A percentile compares a stretch with the other conserved stretches of the same genome.
Conservation (phyloP, 371 early-diverging fungal species). For the Haplosporangium sp. region DNA sequence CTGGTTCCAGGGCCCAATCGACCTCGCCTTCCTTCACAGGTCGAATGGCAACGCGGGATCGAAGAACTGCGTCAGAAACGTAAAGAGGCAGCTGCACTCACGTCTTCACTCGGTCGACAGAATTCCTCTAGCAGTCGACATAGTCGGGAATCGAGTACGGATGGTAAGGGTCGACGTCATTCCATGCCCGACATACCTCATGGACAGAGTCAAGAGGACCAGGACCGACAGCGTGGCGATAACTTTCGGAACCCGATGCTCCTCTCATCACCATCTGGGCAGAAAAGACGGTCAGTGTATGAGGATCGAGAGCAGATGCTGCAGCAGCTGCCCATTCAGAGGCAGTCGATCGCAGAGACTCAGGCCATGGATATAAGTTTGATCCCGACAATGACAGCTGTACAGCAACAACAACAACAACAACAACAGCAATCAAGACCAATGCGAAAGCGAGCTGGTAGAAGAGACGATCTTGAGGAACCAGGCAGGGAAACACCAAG, state of each 20-base stretch:
- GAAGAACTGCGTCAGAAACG: constrained; percentile 30
- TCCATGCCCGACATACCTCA: constrained; percentile 50
- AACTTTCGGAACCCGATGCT: constrained; percentile 41
- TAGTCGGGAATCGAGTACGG: constrained; percentile 27
- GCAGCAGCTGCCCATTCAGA: constrained; percentile 21
- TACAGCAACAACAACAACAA: not conserved
- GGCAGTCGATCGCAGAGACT: constrained; percentile 27
- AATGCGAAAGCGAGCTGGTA: not conserved
- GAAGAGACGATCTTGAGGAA: not conserved
- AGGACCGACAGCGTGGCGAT: constrained; percentile 35
- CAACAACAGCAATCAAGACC: not conserved
- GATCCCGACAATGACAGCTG: not conserved
- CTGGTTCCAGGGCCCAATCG: constrained; percentile 31
- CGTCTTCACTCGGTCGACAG: constrained; percentile 41
- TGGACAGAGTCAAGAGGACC: constrained; percentile 44
- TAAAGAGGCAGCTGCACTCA: constrained; percentile 8
- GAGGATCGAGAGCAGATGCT: constrained; percentile 32
- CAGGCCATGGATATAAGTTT: constrained; percentile 7
- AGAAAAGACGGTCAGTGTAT: constrained; percentile 18
- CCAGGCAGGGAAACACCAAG: not conserved
- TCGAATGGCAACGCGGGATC: constrained; percentile 41
- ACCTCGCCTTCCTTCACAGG: constrained; percentile 34
- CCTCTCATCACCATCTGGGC: too few relatives aligned
- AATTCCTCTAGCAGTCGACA: constrained; percentile 41
- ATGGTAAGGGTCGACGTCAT: constrained; percentile 39